These are phyloP conservation scores for Sporisorium iseilematis-ciliati DNA, from an alignment of 1,284 basidiomycete species.

Conservation along the genomic window DNA sequence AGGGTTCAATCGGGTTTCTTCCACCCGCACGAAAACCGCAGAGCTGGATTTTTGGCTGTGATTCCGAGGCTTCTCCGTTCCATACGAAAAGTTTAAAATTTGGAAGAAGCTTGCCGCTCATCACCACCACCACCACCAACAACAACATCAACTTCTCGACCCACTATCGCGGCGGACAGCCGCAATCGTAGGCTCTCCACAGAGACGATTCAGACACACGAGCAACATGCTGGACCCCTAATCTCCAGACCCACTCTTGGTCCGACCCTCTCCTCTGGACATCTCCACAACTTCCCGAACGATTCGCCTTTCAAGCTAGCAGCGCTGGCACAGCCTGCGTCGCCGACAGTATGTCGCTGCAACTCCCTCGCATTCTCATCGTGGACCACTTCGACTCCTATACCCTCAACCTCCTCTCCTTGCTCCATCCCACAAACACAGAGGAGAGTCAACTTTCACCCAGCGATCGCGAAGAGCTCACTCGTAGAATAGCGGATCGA, in stretches of 20 bases:
- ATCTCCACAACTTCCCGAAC: no score
- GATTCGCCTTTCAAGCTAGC: neutral
- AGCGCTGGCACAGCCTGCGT: neutral
- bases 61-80: neutral
- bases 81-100: neutral
- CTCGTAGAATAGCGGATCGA: constrained; percentile 28
- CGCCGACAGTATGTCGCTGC: constrained; percentile 18
- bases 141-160: neutral
- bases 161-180: constrained; percentile 3
- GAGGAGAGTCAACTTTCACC: neutral
- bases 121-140: neutral
- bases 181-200: constrained; percentile 4
- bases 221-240: neutral
- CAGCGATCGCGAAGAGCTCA: constrained; percentile 11
- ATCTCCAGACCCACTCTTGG: neutral
- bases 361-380: constrained; percentile 63
- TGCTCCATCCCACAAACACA: constrained; percentile 36
- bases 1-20: constrained; percentile 31
- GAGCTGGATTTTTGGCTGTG: neutral
- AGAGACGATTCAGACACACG: neutral
- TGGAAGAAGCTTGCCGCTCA: constrained; percentile 7
- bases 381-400: constrained; percentile 69
- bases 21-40: constrained; percentile 32
- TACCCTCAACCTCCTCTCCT: constrained; percentile 64
- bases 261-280: constrained; percentile 1